phyloP scores from a whole-genome alignment of 257 asterid species.

The Nicotiana undulata region DNA sequence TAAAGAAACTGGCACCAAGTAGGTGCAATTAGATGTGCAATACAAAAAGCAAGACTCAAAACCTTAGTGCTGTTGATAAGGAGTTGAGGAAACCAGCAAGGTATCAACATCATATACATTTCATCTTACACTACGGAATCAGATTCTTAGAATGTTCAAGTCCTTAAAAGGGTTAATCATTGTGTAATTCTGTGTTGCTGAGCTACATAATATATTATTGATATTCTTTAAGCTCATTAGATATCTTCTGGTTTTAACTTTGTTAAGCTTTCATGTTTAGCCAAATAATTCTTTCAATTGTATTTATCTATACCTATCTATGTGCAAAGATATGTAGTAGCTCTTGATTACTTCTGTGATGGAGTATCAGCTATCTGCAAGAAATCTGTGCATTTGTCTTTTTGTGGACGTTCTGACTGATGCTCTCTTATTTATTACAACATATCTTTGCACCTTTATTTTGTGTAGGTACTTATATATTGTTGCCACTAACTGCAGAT shows the following conservation, averaged over 20 bases:
- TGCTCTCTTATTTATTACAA: neutral
- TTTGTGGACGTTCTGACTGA: neutral
- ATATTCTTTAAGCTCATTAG: neutral
- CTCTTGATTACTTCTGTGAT: neutral
- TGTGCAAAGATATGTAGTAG: neutral
- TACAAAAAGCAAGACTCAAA: too few species aligned
- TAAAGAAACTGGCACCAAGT: too few species aligned
- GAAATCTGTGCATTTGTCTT: neutral
- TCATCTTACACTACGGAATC: too few species aligned
- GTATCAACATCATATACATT: too few species aligned
- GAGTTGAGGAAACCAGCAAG: too few species aligned
- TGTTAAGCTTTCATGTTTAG: neutral
- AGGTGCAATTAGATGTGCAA: too few species aligned
- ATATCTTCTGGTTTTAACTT: neutral
- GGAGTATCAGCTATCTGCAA: neutral
- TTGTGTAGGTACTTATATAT: neutral
- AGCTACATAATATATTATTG: neutral
- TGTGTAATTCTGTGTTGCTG: neutral
- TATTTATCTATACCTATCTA: neutral
- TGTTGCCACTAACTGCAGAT: neutral
- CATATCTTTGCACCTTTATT: neutral
- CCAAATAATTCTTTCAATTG: slow-evolving; percentile 1
- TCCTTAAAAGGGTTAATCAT: neutral
- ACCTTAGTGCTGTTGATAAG: too few species aligned
- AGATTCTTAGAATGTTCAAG: neutral